Percentiles rank a stretch among this genome's conserved stretches.
Evolutionary conservation across 1,284 basidiomycete species (phyloP).

Genomic region (Moesziomyces parantarcticus): DNA sequence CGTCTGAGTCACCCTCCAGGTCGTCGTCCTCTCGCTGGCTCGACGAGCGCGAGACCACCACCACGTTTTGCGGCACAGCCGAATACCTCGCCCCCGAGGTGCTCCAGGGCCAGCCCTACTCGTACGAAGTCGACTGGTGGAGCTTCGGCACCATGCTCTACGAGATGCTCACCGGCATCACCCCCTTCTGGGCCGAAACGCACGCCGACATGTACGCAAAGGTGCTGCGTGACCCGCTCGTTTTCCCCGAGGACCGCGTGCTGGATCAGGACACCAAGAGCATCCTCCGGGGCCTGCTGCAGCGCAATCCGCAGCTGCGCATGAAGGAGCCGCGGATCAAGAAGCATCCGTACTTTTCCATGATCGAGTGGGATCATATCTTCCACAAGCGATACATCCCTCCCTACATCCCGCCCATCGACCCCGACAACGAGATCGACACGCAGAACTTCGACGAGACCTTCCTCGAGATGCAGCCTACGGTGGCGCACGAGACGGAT

Average conservation of each 20-base stretch:
- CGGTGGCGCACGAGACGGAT: constrained; percentile 45
- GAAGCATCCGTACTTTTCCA: constrained; percentile 92
- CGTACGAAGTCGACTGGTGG: constrained; percentile 99
- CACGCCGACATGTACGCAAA: constrained; percentile 94
- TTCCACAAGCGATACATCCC: constrained; percentile 94
- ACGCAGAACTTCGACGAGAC: constrained; percentile 97
- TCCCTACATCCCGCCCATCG: constrained; percentile 95
- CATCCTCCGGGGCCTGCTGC: constrained; percentile 90
- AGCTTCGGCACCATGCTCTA: constrained; percentile 97
- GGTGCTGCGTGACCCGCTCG: constrained; percentile 85
- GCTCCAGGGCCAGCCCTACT: constrained; percentile 95
- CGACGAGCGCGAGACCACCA: constrained; percentile 96
- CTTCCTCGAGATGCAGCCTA: constrained; percentile 82
- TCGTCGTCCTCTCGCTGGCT: constrained; percentile 80
- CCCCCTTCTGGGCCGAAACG: constrained; percentile 95
- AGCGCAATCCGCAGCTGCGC: constrained; percentile 87
- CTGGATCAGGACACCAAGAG: constrained; percentile 95
- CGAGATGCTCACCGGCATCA: constrained; percentile 99
- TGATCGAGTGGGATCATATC: constrained; percentile 94
- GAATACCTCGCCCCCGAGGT: constrained; percentile 99
- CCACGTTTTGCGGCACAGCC: constrained; percentile 98
- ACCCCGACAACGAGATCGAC: constrained; percentile 91
- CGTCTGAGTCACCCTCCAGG: constrained; percentile 10
- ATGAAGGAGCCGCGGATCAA: constrained; percentile 93
- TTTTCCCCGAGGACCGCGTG: constrained; percentile 86